Evolutionary conservation across 208 protist species (phyloP).

Genomic region (Leishmania guyanensis): DNA sequence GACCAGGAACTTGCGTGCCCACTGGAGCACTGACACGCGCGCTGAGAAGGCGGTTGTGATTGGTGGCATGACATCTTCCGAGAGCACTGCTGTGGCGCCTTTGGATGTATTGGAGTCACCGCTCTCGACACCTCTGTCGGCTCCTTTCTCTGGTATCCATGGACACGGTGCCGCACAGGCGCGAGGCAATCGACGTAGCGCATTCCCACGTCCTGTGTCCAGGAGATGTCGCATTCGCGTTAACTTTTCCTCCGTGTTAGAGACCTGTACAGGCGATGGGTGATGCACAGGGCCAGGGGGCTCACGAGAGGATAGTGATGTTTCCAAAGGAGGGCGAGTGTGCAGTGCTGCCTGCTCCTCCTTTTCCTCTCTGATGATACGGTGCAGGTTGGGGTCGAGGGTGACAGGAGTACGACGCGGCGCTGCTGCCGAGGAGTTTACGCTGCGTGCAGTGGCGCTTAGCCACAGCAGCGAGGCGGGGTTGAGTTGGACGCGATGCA

Average conservation of each 20-base stretch:
- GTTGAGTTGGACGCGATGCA: constrained; percentile 20
- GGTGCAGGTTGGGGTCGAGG: constrained; percentile 19
- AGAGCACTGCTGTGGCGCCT: neutral
- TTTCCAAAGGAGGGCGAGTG: neutral
- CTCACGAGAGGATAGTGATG: neutral
- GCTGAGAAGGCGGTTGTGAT: neutral
- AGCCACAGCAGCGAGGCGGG: constrained; percentile 8
- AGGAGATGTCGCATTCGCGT: constrained; percentile 29
- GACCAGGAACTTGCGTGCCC: constrained; percentile 43
- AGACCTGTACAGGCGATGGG: neutral
- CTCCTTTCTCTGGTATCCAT: constrained; percentile 13
- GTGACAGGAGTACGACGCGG: constrained; percentile 32
- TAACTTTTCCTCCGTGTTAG: constrained; percentile 5
- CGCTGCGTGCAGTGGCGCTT: neutral
- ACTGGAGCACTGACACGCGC: constrained; percentile 21
- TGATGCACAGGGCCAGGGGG: neutral
- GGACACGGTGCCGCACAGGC: constrained; percentile 20
- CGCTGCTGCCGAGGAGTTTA: neutral
- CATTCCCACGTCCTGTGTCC: constrained; percentile 29
- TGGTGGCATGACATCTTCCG: neutral
- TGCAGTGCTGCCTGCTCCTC: constrained; percentile 1
- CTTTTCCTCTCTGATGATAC: constrained; percentile 20
- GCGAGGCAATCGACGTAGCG: constrained; percentile 26
- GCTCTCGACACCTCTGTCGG: neutral
- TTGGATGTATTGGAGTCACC: too few relatives aligned